Base-by-base conservation (phyloP, 371 early-diverging fungal genomes). In the Furculomyces boomerangus region DNA sequence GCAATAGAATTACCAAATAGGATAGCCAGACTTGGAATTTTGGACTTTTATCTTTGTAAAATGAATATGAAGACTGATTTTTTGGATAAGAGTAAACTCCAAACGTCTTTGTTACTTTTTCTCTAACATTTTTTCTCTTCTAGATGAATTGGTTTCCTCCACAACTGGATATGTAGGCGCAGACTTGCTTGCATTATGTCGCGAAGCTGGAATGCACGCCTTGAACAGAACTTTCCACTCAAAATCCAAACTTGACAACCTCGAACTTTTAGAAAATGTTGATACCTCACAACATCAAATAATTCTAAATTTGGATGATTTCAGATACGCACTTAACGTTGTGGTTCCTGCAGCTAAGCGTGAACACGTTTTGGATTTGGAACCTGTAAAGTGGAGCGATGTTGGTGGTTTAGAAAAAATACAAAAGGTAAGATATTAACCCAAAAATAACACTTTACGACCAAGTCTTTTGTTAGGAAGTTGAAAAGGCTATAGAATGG, bases 101-200 rank as follows among this genome's bases (percentile, higher is more conserved):
- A n/a, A 31, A 26, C 24, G 26, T 27, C 30, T 18, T 16, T 20
- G 20, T 16, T 16, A 31, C 22, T 30, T 29, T 22, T 27, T 39
- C 2, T 18, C n/a, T n/a, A n/a, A n/a, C n/a, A n/a, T n/a, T n/a
- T n/a, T n/a, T n/a, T 24, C 20, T 47, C 13, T 27, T n/a, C n/a
- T 74, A 54, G 72, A 61, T 14, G 61, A 63, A 20, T 64, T 98
- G 27, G 90, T 97, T 0, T 70, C 74, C 28, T 71, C 78, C 62
- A 93, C 93, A 0, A 92, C 88, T 66, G 99, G 99, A 0, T 99
- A 84, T 71, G 98, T 96, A 1, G 99, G 95, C 20, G 93, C 98
- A 0, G 99, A 99, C 73, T 74, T 99, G 43, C 79, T 84, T 0
- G 79, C 95, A 0, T 58, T 96, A 2, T 85, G 89, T 52, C 76